A percentile compares a stretch with the other conserved stretches of the same genome.
phyloP scores from a whole-genome alignment of 805 yeast genomes.

The Teunomyces pallodes region DNA sequence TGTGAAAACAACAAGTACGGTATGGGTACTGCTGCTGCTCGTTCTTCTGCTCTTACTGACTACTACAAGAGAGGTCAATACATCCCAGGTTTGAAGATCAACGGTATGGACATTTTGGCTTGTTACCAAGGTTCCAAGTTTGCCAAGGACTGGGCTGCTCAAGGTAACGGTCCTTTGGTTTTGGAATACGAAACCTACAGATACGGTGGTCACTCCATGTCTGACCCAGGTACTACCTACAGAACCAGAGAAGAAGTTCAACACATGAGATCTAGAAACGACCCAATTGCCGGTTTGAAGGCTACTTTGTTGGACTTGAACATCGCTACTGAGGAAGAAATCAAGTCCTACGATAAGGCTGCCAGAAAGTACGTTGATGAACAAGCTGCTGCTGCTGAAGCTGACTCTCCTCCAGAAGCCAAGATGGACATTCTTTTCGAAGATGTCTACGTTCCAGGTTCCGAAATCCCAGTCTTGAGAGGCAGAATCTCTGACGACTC shows the following conservation, averaged over 20 bases:
- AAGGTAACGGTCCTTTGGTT: constrained; percentile 95
- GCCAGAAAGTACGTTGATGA: constrained; percentile 95
- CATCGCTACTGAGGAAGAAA: constrained; percentile 91
- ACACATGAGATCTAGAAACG: constrained; percentile 98
- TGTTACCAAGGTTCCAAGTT: constrained; percentile 93
- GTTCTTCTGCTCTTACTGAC: constrained; percentile 95
- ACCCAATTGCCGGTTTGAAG: constrained; percentile 96
- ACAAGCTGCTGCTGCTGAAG: constrained; percentile 92
- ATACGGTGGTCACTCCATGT: constrained; percentile 99
- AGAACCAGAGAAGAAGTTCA: constrained; percentile 99
- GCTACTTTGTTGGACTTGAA: constrained; percentile 75
- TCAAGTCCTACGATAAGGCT: constrained; percentile 91
- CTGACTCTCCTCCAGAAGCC: constrained; percentile 93
- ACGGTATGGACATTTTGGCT: constrained; percentile 98
- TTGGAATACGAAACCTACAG: constrained; percentile 97
- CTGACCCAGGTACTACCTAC: constrained; percentile 99
- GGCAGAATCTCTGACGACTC: constrained; percentile 97
- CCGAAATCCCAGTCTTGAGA: constrained; percentile 89
- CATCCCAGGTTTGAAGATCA: constrained; percentile 97
- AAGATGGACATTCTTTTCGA: constrained; percentile 91
- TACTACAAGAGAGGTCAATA: constrained; percentile 99
- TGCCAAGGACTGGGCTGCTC: constrained; percentile 92
- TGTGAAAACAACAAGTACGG: constrained; percentile 99
- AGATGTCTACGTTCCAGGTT: constrained; percentile 94
- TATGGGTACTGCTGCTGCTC: constrained; percentile 98